Evolutionary conservation across 1,139 yeast genomes (phyloP), one percentile per base, ranked within the genome.

Genomic region (Candida mesenterica): DNA sequence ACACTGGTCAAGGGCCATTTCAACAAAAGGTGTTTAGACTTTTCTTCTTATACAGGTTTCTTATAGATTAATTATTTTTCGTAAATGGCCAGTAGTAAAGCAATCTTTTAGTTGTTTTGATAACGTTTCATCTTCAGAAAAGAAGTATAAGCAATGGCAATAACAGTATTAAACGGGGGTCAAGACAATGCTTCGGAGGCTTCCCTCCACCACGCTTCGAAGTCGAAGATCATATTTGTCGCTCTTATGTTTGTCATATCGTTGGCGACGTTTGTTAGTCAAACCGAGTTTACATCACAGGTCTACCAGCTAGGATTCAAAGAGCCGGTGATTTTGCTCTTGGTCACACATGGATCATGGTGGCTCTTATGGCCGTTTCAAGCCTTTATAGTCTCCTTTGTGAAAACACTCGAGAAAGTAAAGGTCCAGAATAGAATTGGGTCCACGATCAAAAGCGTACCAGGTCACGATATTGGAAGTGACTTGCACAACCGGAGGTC

Each of bases 271-370:
- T 88, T 87, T 59, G 89, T 87, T 2, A 53, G 73, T 6, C 96
- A 87, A 55, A 87, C 96, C 0, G 96, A 87, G 57, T 67, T 82
- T 42, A 87, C 95, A 1, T 77, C 89, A 4, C 82, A 80, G 40
- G 72, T 87, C 5, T 84, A 87, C 50, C 65, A 70, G 26, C 57
- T 67, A 3, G 74, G 72, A 6, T 86, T 79, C 54, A 59, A 73
- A 38, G 92, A 86, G 53, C 96, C 96, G 0, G 68, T 85, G 15
- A 61, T 86, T 24, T 63, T 84, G 40, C 60, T 87, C 33, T 66
- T 76, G 40, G 62, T 85, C 6, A 88, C 95, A 0, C 96, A 87
- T 52, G 85, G 90, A 1, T 75, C 83, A 12, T 86, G 95, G 95
- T 68, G 79, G 72, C 36, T 74, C 13, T 67, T 85, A 34, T 83